Base-by-base conservation (phyloP, 345 rosid species). In the Nasturtium officinale region DNA sequence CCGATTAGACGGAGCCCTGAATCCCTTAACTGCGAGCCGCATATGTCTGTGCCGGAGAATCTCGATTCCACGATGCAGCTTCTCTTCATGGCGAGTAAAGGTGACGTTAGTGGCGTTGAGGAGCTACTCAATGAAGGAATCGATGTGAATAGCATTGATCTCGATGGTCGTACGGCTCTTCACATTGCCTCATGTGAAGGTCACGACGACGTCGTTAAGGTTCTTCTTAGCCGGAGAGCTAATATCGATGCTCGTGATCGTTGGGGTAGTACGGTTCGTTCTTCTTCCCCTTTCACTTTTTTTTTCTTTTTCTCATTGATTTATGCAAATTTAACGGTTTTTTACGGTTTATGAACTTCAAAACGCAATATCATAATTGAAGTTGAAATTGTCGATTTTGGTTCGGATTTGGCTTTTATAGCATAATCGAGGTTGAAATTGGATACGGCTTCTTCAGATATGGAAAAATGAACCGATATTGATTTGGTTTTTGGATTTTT, bases 221-320 rank as follows among this genome's bases (percentile, higher is more conserved):
- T 86, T 37, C 83, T 95, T 67, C 83, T 95, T 45, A 72, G 81
- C 65, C 77, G 86, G 61, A 88, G 65, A 74, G 97, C 96, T 42
- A 95, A 95, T 32, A 88, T 91, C 7, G 96, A 95, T 67, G 92
- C 98, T 70, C 98, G 97, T 50, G 98, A 91, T 77, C 98, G 98
- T n/a, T 94, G 98, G 98, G 98, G 98, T 7, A 94, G 98, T 64
- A 91, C 98, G 95, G 98, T 94, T 20, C 25, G 78, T 67, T 66
- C 66, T 48, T n/a, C n/a, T n/a, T n/a, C n/a, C n/a, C n/a, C n/a
- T n/a, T n/a, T n/a, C n/a, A n/a, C n/a, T n/a, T n/a, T n/a, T n/a
- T n/a, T 65, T 56, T 43, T 64, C 28, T 55, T 25, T 58, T 16
- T 55, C 33, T 55, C 10, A n/a, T 53, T 2, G 13, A 25, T 25